A percentile compares a stretch with the other conserved stretches of the same genome.
Conservation (phyloP, 2,329 filamentous ascomycete genomes). For the Alternaria longipes region DNA sequence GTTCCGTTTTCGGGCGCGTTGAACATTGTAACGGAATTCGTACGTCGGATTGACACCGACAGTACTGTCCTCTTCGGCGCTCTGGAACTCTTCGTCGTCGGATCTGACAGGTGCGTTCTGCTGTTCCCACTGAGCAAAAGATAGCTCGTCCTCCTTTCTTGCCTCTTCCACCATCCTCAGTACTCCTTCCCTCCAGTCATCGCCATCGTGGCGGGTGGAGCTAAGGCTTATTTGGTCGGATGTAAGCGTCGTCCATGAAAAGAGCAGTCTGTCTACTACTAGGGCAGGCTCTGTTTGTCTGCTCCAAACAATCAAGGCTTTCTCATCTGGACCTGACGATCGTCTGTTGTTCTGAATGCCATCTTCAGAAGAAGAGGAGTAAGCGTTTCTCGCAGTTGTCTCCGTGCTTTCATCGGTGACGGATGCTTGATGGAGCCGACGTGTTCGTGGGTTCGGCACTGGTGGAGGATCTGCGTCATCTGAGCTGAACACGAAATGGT, state of each 20-base stretch:
- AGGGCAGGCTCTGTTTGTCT: conserved; percentile 19
- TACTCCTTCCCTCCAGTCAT: conserved; percentile 4
- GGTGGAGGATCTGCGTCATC: not conserved
- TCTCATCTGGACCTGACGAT: not conserved
- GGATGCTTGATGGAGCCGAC: conserved; percentile 3
- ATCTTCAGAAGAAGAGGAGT: not conserved
- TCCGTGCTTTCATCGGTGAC: not conserved
- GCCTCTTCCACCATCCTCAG: conserved; percentile 1
- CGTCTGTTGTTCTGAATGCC: not conserved
- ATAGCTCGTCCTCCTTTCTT: not conserved
- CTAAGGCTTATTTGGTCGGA: conserved; percentile 21
- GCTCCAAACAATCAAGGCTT: conserved; percentile 11
- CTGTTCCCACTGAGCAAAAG: conserved; percentile 7
- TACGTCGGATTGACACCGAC: not conserved
- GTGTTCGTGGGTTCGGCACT: not conserved
- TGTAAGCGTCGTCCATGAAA: conserved; percentile 23
- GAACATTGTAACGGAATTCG: not conserved
- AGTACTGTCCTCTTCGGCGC: not conserved
- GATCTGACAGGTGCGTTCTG: conserved; percentile 3
- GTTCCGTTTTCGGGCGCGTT: not conserved
- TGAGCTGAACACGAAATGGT: conserved; percentile 26
- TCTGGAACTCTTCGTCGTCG: conserved; percentile 3
- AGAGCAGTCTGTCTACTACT: conserved; percentile 29
- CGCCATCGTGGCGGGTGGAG: conserved; percentile 6
- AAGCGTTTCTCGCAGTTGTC: not conserved